Evolutionary conservation across 2,329 filamentous ascomycete species (phyloP).

Genomic region (Amesomyces nigricolor): DNA sequence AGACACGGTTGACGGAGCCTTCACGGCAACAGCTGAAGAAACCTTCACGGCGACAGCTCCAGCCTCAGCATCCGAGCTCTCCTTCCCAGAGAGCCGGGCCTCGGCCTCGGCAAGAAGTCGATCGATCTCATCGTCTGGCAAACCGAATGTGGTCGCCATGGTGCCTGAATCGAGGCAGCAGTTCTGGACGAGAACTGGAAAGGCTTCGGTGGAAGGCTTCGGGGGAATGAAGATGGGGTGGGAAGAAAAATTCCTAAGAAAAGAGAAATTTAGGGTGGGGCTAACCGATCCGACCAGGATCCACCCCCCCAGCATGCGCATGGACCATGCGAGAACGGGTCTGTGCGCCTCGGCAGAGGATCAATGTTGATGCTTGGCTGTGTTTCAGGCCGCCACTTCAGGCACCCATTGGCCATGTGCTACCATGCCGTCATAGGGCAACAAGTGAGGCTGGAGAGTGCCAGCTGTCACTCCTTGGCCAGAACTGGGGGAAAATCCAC

Average conservation of each 20-base stretch:
- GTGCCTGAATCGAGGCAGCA: constrained; percentile 9
- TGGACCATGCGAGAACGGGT: background rate
- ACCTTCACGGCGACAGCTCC: constrained; percentile 4
- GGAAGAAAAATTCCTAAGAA: background rate
- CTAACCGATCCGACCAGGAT: background rate
- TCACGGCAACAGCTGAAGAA: constrained; percentile 3
- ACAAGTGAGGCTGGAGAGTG: constrained; percentile 26
- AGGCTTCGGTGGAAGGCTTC: background rate
- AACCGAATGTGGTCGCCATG: constrained; percentile 27
- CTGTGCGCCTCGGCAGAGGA: constrained; percentile 16
- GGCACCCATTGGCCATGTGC: constrained; percentile 14
- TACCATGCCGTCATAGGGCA: constrained; percentile 23
- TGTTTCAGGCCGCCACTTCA: background rate
- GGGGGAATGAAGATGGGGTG: background rate
- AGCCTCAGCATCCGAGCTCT: constrained; percentile 13
- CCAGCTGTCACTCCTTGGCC: constrained; percentile 27
- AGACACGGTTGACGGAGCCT: constrained; percentile 16
- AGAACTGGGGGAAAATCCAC: constrained; percentile 10
- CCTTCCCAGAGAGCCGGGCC: constrained; percentile 31
- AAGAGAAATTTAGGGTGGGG: constrained; percentile 14
- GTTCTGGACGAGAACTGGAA: constrained; percentile 4
- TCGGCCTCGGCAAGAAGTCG: constrained; percentile 37
- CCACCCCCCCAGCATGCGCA: background rate
- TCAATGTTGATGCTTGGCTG: constrained; percentile 18
- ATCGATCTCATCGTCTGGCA: constrained; percentile 36